A percentile compares a stretch with the other conserved stretches of the same genome.
phyloP scores from a whole-genome alignment of 495 filamentous ascomycete species.

The Entonaema liquescens region DNA sequence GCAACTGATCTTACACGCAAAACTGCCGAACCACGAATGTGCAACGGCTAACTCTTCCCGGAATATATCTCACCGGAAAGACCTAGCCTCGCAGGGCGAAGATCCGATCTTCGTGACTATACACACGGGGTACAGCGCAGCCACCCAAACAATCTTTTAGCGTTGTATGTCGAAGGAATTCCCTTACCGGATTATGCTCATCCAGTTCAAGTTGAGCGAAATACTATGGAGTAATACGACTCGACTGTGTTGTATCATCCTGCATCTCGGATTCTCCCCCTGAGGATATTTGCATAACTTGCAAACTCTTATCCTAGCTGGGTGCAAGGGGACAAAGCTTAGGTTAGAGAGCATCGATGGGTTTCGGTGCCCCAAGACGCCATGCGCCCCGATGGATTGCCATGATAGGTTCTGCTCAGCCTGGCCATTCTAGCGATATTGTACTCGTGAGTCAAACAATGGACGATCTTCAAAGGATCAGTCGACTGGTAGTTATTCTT shows the following conservation, averaged over 20 bases:
- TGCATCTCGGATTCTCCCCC: slow-evolving; percentile 17
- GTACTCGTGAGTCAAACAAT: slow-evolving; percentile 7
- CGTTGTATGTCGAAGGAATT: slow-evolving; percentile 1
- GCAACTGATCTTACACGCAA: slow-evolving; percentile 32
- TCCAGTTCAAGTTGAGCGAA: not conserved
- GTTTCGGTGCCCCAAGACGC: slow-evolving; percentile 18
- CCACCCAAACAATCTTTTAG: not conserved
- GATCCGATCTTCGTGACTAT: not conserved
- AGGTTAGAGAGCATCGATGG: slow-evolving; percentile 4
- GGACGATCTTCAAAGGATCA: slow-evolving; percentile 13
- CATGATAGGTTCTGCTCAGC: not conserved
- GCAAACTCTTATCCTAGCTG: slow-evolving; percentile 13
- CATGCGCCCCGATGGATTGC: not conserved
- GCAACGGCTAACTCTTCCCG: slow-evolving; percentile 16
- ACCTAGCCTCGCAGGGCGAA: slow-evolving; percentile 5
- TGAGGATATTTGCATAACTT: slow-evolving; percentile 20
- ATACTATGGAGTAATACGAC: slow-evolving; percentile 9
- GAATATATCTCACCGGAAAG: slow-evolving; percentile 4
- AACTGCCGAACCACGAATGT: slow-evolving; percentile 24
- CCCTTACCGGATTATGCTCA: slow-evolving; percentile 1
- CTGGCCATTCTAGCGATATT: slow-evolving; percentile 11
- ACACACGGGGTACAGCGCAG: not conserved
- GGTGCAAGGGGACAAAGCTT: slow-evolving; percentile 11
- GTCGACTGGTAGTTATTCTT: slow-evolving; percentile 12
- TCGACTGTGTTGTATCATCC: not conserved